Evolutionary conservation across 2,329 filamentous ascomycete species (phyloP).

Genomic region (Saccharata proteae): DNA sequence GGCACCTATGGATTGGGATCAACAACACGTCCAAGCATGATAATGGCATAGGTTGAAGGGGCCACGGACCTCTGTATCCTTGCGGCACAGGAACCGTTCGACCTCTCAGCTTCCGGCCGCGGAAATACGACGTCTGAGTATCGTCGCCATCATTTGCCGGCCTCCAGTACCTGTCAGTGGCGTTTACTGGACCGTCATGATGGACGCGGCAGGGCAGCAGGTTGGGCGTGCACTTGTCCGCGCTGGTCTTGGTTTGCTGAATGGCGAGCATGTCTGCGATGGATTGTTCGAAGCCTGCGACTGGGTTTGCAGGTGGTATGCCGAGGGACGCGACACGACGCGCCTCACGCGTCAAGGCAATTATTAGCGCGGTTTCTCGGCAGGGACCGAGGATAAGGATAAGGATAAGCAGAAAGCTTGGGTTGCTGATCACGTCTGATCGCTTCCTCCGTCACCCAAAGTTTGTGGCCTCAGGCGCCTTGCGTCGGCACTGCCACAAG

Average conservation of each 20-base stretch:
- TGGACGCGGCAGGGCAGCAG: conserved; percentile 71
- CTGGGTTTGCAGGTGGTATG: too few relatives aligned
- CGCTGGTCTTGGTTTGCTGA: conserved; percentile 14
- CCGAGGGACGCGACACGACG: too few relatives aligned
- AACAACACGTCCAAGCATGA: background rate
- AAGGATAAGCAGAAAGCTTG: too few relatives aligned
- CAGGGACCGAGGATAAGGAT: too few relatives aligned
- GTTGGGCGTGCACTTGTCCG: conserved; percentile 46
- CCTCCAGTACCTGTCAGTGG: conserved; percentile 57
- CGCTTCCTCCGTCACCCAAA: too few relatives aligned
- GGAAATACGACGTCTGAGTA: conserved; percentile 52
- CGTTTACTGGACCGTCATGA: conserved; percentile 60
- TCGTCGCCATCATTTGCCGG: conserved; percentile 33
- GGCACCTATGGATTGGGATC: conserved; percentile 11
- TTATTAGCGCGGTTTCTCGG: too few relatives aligned
- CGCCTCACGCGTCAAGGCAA: too few relatives aligned
- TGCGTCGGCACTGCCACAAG: too few relatives aligned
- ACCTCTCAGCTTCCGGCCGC: conserved; percentile 68
- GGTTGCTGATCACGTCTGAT: too few relatives aligned
- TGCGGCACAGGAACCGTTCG: conserved; percentile 54
- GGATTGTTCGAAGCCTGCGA: background rate
- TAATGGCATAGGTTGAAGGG: background rate
- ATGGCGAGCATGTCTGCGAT: conserved; percentile 32
- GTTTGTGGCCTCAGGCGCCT: too few relatives aligned
- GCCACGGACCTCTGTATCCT: conserved; percentile 48